phyloP scores from a whole-genome alignment of 176 grass and related monocot species.

The Juncus effusus region DNA sequence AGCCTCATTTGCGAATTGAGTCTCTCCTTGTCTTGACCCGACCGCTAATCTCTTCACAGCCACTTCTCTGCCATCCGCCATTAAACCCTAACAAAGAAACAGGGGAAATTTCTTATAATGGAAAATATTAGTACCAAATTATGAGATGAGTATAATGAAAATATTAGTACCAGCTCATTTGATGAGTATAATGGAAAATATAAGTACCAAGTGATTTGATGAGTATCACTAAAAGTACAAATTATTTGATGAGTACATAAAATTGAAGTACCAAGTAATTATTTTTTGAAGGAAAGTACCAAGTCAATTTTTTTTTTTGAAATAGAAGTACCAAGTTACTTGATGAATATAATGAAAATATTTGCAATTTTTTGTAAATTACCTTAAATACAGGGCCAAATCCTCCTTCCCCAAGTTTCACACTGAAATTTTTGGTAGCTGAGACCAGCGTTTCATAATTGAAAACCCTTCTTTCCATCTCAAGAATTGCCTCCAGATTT shows the following conservation, averaged over 20 bases:
- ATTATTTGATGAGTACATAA: neutral
- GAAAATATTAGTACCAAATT: neutral
- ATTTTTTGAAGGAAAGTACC: neutral
- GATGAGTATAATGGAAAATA: neutral
- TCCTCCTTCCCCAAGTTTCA: constrained; percentile 42
- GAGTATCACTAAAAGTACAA: neutral
- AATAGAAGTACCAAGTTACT: neutral
- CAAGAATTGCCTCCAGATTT: constrained; percentile 28
- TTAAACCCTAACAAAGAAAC: constrained; percentile 17
- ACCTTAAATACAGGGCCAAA: constrained; percentile 52
- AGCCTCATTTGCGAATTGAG: constrained; percentile 46
- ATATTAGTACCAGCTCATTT: neutral
- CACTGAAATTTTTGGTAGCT: constrained; percentile 35
- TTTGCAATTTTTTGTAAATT: constrained; percentile 10
- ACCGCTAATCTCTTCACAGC: constrained; percentile 37
- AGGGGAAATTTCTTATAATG: neutral
- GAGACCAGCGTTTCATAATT: constrained; percentile 32
- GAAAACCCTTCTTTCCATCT: constrained; percentile 34
- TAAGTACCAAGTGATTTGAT: neutral
- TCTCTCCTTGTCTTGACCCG: constrained; percentile 33
- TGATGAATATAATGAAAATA: neutral
- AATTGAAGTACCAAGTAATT: neutral
- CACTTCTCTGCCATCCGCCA: constrained; percentile 42
- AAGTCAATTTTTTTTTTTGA: neutral
- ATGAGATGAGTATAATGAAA: neutral